Evolutionary conservation across 352 stramenopile species (phyloP).

Genomic region (Globisporangium yorkense): DNA sequence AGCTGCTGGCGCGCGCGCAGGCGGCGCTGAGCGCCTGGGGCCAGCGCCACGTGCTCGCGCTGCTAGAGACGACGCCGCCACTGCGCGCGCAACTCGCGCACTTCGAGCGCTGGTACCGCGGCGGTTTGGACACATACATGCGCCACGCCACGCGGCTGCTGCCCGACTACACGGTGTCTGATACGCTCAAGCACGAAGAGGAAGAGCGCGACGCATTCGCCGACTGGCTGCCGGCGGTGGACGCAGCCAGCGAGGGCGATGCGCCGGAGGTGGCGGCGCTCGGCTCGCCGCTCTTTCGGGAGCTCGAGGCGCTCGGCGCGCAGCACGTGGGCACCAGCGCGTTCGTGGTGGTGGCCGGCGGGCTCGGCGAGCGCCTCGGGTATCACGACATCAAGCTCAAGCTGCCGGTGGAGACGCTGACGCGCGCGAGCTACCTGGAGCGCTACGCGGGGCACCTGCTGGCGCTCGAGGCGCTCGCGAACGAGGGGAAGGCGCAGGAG

Average conservation of each 20-base stretch:
- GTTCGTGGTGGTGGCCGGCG: constrained; percentile 97
- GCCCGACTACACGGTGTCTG: constrained; percentile 12
- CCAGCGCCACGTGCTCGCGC: constrained; percentile 36
- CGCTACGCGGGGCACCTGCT: constrained; percentile 94
- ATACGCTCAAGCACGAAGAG: not conserved
- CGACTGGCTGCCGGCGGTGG: constrained; percentile 45
- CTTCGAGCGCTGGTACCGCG: constrained; percentile 64
- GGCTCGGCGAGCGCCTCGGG: constrained; percentile 95
- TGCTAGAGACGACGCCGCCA: constrained; percentile 14
- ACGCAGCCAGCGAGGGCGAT: not conserved
- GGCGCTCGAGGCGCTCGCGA: constrained; percentile 72
- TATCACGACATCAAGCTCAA: constrained; percentile 97
- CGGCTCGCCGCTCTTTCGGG: constrained; percentile 28
- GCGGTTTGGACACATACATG: constrained; percentile 52
- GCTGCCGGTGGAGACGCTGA: constrained; percentile 92
- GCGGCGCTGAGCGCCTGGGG: constrained; percentile 27
- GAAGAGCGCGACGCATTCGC: constrained; percentile 15
- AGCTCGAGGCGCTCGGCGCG: constrained; percentile 45
- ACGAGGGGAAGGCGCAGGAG: constrained; percentile 1
- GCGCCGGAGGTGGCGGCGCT: constrained; percentile 24
- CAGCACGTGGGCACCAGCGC: constrained; percentile 70
- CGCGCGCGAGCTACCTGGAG: constrained; percentile 89
- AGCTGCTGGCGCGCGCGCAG: constrained; percentile 16
- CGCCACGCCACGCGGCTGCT: constrained; percentile 42
- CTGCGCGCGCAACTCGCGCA: constrained; percentile 44